phyloP scores from a whole-genome alignment of 345 rosid species.

The Aurinia saxatilis region DNA sequence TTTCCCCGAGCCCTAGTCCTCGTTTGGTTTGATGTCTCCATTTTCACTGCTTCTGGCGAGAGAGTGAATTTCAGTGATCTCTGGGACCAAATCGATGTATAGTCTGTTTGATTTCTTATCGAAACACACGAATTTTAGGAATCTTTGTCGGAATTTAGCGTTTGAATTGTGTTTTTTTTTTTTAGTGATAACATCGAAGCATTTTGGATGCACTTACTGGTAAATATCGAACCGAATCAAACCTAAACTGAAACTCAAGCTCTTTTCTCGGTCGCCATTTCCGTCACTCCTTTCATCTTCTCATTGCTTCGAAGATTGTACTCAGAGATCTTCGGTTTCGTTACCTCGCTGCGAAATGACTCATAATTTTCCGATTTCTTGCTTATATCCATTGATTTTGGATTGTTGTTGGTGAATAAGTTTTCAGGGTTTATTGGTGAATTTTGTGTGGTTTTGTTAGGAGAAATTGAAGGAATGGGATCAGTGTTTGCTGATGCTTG shows the following conservation, averaged over 20 bases:
- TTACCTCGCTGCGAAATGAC: conserved; percentile 97
- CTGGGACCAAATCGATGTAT: conserved; percentile 82
- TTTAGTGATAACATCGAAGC: conserved; percentile 68
- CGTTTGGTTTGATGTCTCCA: conserved; percentile 35
- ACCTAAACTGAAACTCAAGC: conserved; percentile 96
- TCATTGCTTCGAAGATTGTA: conserved; percentile 81
- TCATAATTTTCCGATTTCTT: conserved; percentile 29
- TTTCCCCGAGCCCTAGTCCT: background rate
- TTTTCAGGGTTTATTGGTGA: conserved; percentile 17
- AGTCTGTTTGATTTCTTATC: background rate
- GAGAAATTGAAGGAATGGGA: too few species aligned
- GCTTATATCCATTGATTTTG: background rate
- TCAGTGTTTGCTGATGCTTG: conserved; percentile 73
- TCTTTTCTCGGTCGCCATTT: conserved; percentile 87
- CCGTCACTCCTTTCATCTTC: conserved; percentile 95
- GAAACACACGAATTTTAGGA: background rate
- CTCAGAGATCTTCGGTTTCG: conserved; percentile 95
- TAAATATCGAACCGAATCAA: too few species aligned
- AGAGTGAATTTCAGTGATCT: conserved; percentile 62
- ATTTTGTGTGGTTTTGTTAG: too few species aligned
- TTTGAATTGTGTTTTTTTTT: background rate
- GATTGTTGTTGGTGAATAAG: background rate
- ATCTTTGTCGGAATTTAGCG: too few species aligned
- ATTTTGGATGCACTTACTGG: conserved; percentile 91
- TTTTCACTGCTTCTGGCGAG: conserved; percentile 59